Conservation (phyloP, 768 basidiomycete genomes). For the Pluteus cervinus region DNA sequence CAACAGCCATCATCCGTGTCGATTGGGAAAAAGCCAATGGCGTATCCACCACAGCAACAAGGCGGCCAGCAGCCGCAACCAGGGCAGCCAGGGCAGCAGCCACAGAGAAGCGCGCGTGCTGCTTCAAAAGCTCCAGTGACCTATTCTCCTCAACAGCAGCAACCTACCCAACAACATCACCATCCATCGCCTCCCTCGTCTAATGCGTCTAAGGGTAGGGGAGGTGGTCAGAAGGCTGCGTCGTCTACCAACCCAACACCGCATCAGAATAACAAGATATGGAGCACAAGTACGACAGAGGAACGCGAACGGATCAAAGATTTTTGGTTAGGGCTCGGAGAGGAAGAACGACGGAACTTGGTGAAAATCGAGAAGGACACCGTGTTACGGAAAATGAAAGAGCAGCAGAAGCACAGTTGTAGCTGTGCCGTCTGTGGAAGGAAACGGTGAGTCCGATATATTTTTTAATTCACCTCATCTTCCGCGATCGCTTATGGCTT, state of each 20-base stretch:
- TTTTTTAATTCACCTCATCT: conserved; percentile 21
- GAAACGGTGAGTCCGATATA: conserved; percentile 69
- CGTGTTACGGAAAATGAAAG: conserved; percentile 98
- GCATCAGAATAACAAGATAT: conserved; percentile 95
- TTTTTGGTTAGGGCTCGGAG: conserved; percentile 93
- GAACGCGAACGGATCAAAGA: conserved; percentile 97
- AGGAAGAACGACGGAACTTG: conserved; percentile 84
- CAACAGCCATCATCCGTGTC: conserved; percentile 79
- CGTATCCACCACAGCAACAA: conserved; percentile 43
- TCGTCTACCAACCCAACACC: no score
- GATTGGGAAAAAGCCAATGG: conserved; percentile 91
- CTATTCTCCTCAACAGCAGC: conserved; percentile 32
- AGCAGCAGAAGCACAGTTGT: conserved; percentile 96
- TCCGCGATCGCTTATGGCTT: no score
- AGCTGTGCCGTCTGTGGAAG: conserved; percentile 94
- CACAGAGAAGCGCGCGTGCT: conserved; percentile 38
- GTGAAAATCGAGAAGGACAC: conserved; percentile 99
- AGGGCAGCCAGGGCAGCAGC: conserved; percentile 18
- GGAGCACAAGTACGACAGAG: conserved; percentile 88
- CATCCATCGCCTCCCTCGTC: conserved; percentile 45
- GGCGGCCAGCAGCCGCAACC: conserved; percentile 26
- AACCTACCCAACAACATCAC: conserved; percentile 29
- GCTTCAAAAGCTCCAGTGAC: conserved; percentile 42
- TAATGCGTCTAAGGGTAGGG: conserved; percentile 24
- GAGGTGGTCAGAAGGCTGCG: conserved; percentile 26